Conservation (phyloP, 805 yeast species). For the Metschnikowia proteae region DNA sequence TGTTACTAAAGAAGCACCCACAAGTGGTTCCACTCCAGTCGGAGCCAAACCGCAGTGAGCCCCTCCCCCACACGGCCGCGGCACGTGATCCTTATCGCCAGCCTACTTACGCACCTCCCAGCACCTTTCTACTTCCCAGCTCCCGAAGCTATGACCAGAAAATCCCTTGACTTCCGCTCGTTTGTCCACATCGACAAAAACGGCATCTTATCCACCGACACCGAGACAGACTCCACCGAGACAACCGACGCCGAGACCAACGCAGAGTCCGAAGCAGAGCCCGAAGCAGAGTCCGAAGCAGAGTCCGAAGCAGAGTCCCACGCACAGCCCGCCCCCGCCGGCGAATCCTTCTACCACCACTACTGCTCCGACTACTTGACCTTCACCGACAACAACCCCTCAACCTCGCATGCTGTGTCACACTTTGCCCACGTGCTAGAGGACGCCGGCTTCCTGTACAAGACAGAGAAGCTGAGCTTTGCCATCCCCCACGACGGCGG, state of each 20-base stretch:
- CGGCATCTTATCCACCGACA: conserved; percentile 11
- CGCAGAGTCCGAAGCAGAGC: neutral
- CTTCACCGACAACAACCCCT: conserved; percentile 38
- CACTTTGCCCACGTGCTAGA: conserved; percentile 23
- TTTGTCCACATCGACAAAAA: conserved; percentile 4
- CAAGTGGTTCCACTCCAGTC: too few relatives aligned
- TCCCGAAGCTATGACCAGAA: neutral
- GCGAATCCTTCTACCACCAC: neutral
- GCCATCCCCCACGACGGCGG: conserved; percentile 14
- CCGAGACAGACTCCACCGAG: conserved; percentile 5
- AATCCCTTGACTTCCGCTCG: neutral
- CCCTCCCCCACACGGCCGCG: neutral
- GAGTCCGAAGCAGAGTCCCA: neutral
- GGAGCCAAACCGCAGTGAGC: neutral
- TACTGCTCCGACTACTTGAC: conserved; percentile 24
- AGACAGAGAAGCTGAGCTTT: conserved; percentile 22
- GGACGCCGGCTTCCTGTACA: conserved; percentile 26
- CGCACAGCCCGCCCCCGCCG: neutral
- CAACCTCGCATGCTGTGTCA: conserved; percentile 36
- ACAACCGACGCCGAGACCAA: neutral
- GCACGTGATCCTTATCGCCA: neutral
- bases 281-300: neutral
- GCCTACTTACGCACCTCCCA: neutral
- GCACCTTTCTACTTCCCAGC: neutral
- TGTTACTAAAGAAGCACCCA: too few relatives aligned